Base-by-base conservation (phyloP, 257 asterid genomes). In the Fraxinus americana region DNA sequence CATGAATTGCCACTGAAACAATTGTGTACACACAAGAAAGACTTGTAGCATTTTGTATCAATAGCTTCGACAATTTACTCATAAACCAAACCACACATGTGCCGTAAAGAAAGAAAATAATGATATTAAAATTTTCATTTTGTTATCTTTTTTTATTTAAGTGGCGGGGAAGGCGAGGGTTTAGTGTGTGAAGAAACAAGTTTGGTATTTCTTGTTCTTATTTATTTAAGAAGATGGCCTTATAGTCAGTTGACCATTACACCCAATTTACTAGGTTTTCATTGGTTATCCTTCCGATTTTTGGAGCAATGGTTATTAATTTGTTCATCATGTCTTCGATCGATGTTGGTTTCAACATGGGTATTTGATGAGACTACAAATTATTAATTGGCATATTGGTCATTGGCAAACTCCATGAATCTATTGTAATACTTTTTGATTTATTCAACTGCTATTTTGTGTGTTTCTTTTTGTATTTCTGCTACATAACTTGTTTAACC, bases 391-490 rank as follows among this genome's bases (percentile, higher is more conserved):
- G 69, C 12, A 25, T 2, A 63, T 23, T 25, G 36, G 35, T 11
- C 14, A n/a, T 63, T 63, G 36, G 12, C 13, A 4, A 68, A 65
- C 68, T 63, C 14, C 41, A 6, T 74, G 71, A 66, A 13, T 70
- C 71, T 32, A 74, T 16, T 63, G 50, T 23, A 45, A 70, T 11
- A 32, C 27, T 59, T 68, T 8, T 30, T 12, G 5, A 59, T 16
- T 54, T 71, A 68, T 75, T 43, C 16, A 74, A 39, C 38, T 79
- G 21, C 45, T 17, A 48, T 74, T 73, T 69, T 78, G 74, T 57
- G 71, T 68, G 21, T 77, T 67, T 70, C 75, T 41, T 59, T 39
- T 43, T 19, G 82, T 76, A 27, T 75, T 71, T 74, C 67, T 61
- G 12, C 35, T 12, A 4, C 34, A 70, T 73, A 77, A 73, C 38